Conservation (phyloP, 305 asterid species). For the Nicotiana rustica region DNA sequence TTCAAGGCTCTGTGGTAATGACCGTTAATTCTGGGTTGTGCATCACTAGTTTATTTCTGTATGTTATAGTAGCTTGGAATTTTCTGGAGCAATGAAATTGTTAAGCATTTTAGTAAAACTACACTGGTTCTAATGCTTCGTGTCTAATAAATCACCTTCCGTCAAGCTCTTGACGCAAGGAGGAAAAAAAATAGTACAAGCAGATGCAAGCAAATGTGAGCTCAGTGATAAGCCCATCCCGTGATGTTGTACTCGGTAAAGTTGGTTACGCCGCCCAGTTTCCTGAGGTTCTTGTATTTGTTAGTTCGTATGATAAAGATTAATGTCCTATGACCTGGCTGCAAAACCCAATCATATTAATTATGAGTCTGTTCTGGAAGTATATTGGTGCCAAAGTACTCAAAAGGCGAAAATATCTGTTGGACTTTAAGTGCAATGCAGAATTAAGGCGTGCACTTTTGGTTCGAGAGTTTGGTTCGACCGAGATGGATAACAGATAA, state of each 20-base stretch:
- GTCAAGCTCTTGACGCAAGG: not conserved
- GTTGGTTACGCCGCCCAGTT: not conserved
- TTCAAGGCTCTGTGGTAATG: not conserved
- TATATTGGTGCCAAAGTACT: not conserved
- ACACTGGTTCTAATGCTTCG: not conserved
- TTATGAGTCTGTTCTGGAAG: not conserved
- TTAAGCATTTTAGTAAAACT: not conserved
- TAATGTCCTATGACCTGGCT: not conserved
- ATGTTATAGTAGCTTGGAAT: not conserved
- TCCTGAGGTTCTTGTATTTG: not conserved
- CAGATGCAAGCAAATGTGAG: not conserved
- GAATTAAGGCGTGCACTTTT: not conserved
- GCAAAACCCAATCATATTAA: not conserved
- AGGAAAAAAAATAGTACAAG: not conserved
- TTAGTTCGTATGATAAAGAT: conserved; percentile 3
- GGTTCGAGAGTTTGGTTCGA: no score
- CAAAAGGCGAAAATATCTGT: not conserved
- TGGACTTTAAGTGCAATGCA: not conserved
- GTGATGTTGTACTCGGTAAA: not conserved
- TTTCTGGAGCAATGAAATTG: not conserved
- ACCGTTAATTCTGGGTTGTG: not conserved
- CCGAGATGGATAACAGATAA: no score
- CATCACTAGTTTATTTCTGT: not conserved
- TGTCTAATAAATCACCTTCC: not conserved
- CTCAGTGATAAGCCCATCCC: not conserved